These are phyloP conservation scores for Umbilicaria muhlenbergii DNA, from an alignment of 495 filamentous ascomycete species.

Conservation along the genomic window DNA sequence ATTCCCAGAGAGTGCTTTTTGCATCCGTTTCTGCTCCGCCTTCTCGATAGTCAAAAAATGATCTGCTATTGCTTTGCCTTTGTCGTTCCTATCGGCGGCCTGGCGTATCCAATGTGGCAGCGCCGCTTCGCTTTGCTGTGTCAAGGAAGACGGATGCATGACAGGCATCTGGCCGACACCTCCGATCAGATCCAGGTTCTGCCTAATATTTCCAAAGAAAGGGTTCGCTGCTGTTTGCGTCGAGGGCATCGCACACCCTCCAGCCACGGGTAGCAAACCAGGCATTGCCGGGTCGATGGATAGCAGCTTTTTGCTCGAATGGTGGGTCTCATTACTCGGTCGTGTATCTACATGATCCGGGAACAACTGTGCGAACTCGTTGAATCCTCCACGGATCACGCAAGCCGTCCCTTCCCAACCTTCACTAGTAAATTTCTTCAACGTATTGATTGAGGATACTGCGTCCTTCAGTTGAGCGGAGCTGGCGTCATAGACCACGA, in stretches of 20 bases:
- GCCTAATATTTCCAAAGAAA: slow-evolving; percentile 90
- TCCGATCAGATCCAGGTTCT: slow-evolving; percentile 90
- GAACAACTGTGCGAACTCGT: slow-evolving; percentile 32
- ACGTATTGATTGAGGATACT: slow-evolving; percentile 55
- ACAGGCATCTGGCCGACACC: slow-evolving; percentile 85
- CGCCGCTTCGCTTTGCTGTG: slow-evolving; percentile 19
- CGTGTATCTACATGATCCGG: slow-evolving; percentile 24
- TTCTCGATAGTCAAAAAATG: slow-evolving; percentile 75
- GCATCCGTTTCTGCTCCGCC: slow-evolving; percentile 79
- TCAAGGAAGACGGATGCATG: slow-evolving; percentile 44
- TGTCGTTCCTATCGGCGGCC: slow-evolving; percentile 46
- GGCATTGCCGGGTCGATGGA: slow-evolving; percentile 33
- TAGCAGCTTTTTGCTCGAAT: slow-evolving; percentile 15
- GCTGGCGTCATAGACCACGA: slow-evolving; percentile 74
- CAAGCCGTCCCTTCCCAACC: slow-evolving; percentile 60
- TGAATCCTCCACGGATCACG: slow-evolving; percentile 49
- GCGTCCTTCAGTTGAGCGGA: slow-evolving; percentile 70
- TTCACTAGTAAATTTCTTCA: slow-evolving; percentile 83
- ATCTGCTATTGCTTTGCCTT: slow-evolving; percentile 66
- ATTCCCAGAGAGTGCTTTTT: slow-evolving; percentile 59
- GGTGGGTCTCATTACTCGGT: slow-evolving; percentile 7
- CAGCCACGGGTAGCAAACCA: slow-evolving; percentile 58
- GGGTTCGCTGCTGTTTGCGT: slow-evolving; percentile 57
- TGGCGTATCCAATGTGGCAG: slow-evolving; percentile 68
- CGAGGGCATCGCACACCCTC: slow-evolving; percentile 71